These are phyloP conservation scores for Polysphondylium violaceum DNA, from an alignment of 78 protist species.

Conservation along the genomic window DNA sequence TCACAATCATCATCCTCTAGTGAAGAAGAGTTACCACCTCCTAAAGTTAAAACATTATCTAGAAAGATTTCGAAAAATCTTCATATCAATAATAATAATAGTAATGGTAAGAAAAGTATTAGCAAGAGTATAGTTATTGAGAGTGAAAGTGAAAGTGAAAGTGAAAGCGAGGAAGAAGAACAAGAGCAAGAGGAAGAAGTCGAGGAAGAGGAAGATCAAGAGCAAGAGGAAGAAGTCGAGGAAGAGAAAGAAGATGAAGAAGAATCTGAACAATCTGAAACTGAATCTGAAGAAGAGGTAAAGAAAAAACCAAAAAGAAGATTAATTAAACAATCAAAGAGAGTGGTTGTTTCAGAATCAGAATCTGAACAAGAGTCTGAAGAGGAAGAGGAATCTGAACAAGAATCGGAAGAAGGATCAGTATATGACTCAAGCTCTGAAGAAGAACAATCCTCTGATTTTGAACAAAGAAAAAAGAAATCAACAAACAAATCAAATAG, in stretches of 20 bases:
- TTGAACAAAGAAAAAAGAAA: not conserved
- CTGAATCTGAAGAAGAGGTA: not conserved
- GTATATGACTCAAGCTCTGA: too few relatives aligned
- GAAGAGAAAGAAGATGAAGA: not conserved
- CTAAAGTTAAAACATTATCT: not conserved
- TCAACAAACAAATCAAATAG: too few relatives aligned
- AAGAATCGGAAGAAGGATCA: not conserved
- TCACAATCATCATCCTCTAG: not conserved
- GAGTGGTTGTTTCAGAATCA: not conserved
- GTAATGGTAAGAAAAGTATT: not conserved
- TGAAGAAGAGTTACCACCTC: not conserved
- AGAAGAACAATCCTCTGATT: not conserved
- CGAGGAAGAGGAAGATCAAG: conserved; percentile 15
- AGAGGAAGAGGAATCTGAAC: conserved; percentile 4
- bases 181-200: conserved; percentile 3
- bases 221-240: not conserved
- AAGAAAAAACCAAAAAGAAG: not conserved
- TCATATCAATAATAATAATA: not conserved
- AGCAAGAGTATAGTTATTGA: conserved; percentile 6
- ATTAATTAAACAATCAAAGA: not conserved
- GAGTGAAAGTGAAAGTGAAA: not conserved
- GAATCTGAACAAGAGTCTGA: conserved; percentile 6
- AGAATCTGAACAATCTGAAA: not conserved
- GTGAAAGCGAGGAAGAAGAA: not conserved
- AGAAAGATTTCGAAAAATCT: not conserved